These are phyloP conservation scores for Fraxinus latifolia DNA, from an alignment of 305 asterid genomes.

Conservation along the genomic window DNA sequence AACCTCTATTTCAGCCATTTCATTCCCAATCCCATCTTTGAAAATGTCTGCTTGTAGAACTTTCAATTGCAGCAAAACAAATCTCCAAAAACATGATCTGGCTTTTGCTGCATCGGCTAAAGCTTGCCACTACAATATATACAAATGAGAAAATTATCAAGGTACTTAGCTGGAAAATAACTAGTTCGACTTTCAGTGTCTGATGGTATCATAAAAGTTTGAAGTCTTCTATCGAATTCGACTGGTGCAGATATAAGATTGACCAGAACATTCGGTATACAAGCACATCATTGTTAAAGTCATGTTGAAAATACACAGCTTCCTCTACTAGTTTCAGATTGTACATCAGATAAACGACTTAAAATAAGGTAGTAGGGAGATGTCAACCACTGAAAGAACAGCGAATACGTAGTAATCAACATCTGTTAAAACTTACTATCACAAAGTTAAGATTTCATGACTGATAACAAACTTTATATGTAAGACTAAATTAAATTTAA, in stretches of 20 bases:
- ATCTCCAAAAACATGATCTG: slow-evolving; percentile 86
- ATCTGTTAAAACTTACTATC: slow-evolving; percentile 5
- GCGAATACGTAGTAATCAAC: background rate
- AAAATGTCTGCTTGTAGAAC: slow-evolving; percentile 66
- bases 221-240: background rate
- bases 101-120: slow-evolving; percentile 79
- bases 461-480: background rate
- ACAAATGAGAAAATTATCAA: slow-evolving; percentile 31
- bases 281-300: slow-evolving; percentile 4
- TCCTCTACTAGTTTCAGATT: slow-evolving; percentile 11
- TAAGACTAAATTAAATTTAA: background rate
- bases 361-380: background rate
- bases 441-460: slow-evolving; percentile 4
- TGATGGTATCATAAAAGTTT: slow-evolving; percentile 1
- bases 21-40: slow-evolving; percentile 64
- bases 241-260: background rate
- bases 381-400: slow-evolving; percentile 2
- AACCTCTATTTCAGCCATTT: slow-evolving; percentile 88
- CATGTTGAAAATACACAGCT: slow-evolving; percentile 13
- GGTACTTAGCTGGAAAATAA: slow-evolving; percentile 8
- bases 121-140: slow-evolving; percentile 70
- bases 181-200: slow-evolving; percentile 11
- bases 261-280: background rate
- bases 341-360: slow-evolving; percentile 4
- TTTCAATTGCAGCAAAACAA: slow-evolving; percentile 76